These are phyloP conservation scores for Stachybotrys chartarum DNA, from an alignment of 2,329 filamentous ascomycete species.

Conservation along the genomic window DNA sequence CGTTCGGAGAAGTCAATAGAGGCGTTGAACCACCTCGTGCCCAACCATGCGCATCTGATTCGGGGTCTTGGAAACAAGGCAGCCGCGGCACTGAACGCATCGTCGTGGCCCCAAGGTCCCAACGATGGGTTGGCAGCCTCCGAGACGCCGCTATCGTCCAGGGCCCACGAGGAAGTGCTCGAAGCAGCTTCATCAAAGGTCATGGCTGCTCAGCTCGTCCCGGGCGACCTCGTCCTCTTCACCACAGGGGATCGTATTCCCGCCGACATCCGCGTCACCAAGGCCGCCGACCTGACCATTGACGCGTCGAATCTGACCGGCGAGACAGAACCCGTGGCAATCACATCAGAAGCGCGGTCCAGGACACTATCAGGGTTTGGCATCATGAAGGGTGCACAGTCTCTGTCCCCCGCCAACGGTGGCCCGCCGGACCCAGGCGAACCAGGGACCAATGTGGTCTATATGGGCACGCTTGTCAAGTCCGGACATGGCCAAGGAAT, in stretches of 20 bases:
- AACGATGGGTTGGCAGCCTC: slow-evolving; percentile 37
- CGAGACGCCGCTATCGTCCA: slow-evolving; percentile 39
- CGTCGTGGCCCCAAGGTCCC: slow-evolving; percentile 40
- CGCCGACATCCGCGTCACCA: slow-evolving; percentile 89
- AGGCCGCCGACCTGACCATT: slow-evolving; percentile 82
- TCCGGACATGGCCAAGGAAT: slow-evolving; percentile 93
- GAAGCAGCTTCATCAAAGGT: slow-evolving; percentile 77
- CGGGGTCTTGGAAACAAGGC: slow-evolving; percentile 44
- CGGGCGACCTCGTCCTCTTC: slow-evolving; percentile 88
- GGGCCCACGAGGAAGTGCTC: slow-evolving; percentile 54
- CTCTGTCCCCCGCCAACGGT: slow-evolving; percentile 36
- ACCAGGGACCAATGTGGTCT: slow-evolving; percentile 84
- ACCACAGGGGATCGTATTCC: slow-evolving; percentile 95
- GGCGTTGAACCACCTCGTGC: slow-evolving; percentile 86
- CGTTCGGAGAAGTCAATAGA: slow-evolving; percentile 96
- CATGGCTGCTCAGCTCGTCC: slow-evolving; percentile 79
- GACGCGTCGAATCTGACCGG: slow-evolving; percentile 96
- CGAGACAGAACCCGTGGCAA: slow-evolving; percentile 86
- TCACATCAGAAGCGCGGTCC: slow-evolving; percentile 56
- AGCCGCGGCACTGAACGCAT: slow-evolving; percentile 21
- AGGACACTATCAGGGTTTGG: slow-evolving; percentile 20
- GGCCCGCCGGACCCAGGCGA: slow-evolving; percentile 55
- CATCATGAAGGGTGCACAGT: slow-evolving; percentile 28
- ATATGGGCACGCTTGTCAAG: slow-evolving; percentile 94
- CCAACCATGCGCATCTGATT: slow-evolving; percentile 93